A percentile compares a stretch with the other conserved stretches of the same genome.
Evolutionary conservation across 2,329 filamentous ascomycete species (phyloP).

Genomic region (Arthroderma uncinatum): DNA sequence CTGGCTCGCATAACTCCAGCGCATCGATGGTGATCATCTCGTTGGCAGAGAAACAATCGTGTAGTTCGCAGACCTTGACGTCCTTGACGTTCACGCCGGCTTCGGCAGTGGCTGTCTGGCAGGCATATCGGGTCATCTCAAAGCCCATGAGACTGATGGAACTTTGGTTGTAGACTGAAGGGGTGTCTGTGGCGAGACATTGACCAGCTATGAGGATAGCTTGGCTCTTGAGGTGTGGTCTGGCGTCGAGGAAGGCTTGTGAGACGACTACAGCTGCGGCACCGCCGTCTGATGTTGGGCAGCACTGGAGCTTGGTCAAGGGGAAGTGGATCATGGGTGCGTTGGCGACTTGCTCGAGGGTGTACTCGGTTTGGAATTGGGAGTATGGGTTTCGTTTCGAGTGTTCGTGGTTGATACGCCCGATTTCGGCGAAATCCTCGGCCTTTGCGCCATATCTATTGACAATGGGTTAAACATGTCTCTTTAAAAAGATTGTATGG

Average conservation of each 20-base stretch:
- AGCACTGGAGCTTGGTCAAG: conserved; percentile 96
- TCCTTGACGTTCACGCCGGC: conserved; percentile 53
- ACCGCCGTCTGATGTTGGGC: conserved; percentile 85
- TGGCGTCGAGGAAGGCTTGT: conserved; percentile 72
- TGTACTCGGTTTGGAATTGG: conserved; percentile 92
- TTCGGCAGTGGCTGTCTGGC: conserved; percentile 58
- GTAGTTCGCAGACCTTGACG: conserved; percentile 77
- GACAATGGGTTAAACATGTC: not conserved
- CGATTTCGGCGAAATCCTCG: conserved; percentile 91
- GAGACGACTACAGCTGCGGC: conserved; percentile 84
- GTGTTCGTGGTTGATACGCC: conserved; percentile 83
- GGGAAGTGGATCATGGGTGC: conserved; percentile 71
- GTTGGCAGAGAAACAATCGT: conserved; percentile 95
- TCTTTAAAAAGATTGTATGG: not conserved
- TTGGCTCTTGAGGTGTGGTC: conserved; percentile 68
- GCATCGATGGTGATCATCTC: conserved; percentile 87
- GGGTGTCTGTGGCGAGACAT: conserved; percentile 71
- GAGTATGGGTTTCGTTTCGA: conserved; percentile 89
- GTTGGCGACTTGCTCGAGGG: conserved; percentile 66
- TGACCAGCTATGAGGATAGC: conserved; percentile 88
- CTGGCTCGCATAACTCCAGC: conserved; percentile 63
- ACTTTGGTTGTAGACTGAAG: conserved; percentile 64
- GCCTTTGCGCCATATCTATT: conserved; percentile 64
- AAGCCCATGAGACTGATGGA: conserved; percentile 84
- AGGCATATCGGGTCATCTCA: conserved; percentile 68